Percentiles rank a stretch among this genome's conserved stretches.
These are phyloP conservation scores for Xylaria cubensis DNA, from an alignment of 495 filamentous ascomycete species.

Conservation along the genomic window DNA sequence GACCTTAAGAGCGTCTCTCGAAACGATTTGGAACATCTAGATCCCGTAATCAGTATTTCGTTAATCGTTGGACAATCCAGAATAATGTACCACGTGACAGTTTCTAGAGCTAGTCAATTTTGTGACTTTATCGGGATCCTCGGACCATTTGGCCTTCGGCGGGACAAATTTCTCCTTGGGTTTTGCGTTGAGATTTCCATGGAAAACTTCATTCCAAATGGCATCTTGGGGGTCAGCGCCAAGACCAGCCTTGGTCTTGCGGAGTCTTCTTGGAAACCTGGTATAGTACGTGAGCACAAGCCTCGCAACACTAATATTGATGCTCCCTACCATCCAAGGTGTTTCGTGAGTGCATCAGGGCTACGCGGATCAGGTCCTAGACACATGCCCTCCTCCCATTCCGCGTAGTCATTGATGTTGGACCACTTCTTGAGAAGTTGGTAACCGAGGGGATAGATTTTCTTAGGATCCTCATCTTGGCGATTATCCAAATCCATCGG, in stretches of 20 bases:
- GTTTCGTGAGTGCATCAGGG: constrained; percentile 3
- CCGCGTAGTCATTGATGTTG: not conserved
- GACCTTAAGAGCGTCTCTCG: not conserved
- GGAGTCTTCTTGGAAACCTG: constrained; percentile 9
- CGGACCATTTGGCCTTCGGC: constrained; percentile 18
- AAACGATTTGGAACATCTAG: not conserved
- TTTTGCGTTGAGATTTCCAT: constrained; percentile 6
- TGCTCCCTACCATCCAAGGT: constrained; percentile 21
- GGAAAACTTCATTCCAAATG: constrained; percentile 19
- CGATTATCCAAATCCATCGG: not conserved
- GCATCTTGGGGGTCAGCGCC: constrained; percentile 23
- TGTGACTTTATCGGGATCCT: constrained; percentile 9
- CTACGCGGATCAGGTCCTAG: constrained; percentile 15
- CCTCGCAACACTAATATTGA: not conserved
- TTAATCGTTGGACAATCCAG: not conserved
- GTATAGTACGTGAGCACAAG: not conserved
- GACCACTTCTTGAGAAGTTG: constrained; percentile 22
- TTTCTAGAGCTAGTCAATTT: not conserved
- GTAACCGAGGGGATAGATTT: constrained; percentile 11
- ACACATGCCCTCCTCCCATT: constrained; percentile 14
- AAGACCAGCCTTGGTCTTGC: constrained; percentile 20
- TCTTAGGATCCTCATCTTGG: not conserved
- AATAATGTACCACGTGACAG: not conserved
- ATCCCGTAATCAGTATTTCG: not conserved
- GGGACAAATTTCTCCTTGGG: not conserved